phyloP scores from a whole-genome alignment of 805 yeast genomes.

The Danielozyma ontarioensis region DNA sequence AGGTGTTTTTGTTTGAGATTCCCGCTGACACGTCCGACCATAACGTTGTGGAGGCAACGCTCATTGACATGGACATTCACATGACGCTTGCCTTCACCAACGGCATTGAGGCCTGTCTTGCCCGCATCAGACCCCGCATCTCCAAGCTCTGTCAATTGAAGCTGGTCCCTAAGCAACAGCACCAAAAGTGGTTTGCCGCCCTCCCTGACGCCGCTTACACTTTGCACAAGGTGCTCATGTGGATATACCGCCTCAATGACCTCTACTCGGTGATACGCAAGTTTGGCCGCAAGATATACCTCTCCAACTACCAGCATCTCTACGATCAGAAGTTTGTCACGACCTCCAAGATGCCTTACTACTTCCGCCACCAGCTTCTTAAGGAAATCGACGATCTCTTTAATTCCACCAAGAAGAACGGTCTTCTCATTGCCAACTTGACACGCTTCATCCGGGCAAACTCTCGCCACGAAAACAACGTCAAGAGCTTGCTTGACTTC shows the following conservation, averaged over 20 bases:
- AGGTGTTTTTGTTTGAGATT: background rate
- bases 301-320: constrained; percentile 40
- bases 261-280: constrained; percentile 42
- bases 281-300: constrained; percentile 43
- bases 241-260: constrained; percentile 45
- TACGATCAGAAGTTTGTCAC: constrained; percentile 35
- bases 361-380: constrained; percentile 17
- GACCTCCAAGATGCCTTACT: constrained; percentile 20
- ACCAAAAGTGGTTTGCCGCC: constrained; percentile 4
- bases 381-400: constrained; percentile 31
- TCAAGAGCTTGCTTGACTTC: constrained; percentile 35
- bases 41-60: constrained; percentile 11
- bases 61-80: constrained; percentile 37
- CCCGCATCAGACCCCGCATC: background rate
- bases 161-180: constrained; percentile 5
- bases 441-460: constrained; percentile 42
- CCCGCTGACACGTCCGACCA: background rate
- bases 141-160: constrained; percentile 6
- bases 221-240: constrained; percentile 43
- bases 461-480: constrained; percentile 25
- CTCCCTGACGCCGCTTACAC: constrained; percentile 35
- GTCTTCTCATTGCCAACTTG: constrained; percentile 43
- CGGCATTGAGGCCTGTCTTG: background rate
- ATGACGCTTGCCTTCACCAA: constrained; percentile 5
- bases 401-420: constrained; percentile 44